Evolutionary conservation across 1,284 basidiomycete species (phyloP).

Genomic region (Microstroma glucosiphilum): DNA sequence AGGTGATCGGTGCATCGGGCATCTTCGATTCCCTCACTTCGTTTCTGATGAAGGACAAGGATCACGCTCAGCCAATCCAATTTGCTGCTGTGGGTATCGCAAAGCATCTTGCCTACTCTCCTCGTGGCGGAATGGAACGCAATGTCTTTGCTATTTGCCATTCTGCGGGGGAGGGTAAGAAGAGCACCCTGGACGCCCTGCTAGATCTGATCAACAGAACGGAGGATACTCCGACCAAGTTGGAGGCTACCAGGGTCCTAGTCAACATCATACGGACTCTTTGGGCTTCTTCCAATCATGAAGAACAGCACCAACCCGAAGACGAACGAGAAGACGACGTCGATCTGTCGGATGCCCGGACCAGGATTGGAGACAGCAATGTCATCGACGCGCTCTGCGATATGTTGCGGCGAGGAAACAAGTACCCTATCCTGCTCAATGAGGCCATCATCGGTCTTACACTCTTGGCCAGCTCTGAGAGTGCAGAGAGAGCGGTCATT

Average conservation of each 20-base stretch:
- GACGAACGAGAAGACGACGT: background rate
- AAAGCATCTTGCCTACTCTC: conserved; percentile 71
- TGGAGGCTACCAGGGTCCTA: conserved; percentile 80
- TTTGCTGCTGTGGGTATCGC: conserved; percentile 76
- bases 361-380: conserved; percentile 15
- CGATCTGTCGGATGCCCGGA: background rate
- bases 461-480: conserved; percentile 59
- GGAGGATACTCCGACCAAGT: conserved; percentile 73
- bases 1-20: conserved; percentile 20
- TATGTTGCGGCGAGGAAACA: conserved; percentile 68
- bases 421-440: conserved; percentile 77
- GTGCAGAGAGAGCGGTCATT: conserved; percentile 54
- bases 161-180: conserved; percentile 51
- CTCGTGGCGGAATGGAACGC: conserved; percentile 50
- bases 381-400: conserved; percentile 59
- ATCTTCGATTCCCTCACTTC: conserved; percentile 19
- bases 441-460: conserved; percentile 80
- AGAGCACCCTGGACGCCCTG: conserved; percentile 54
- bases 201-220: conserved; percentile 70
- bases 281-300: conserved; percentile 19
- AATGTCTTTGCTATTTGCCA: conserved; percentile 59
- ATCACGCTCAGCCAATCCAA: conserved; percentile 61
- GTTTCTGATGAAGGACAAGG: conserved; percentile 26
- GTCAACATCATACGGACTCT: conserved; percentile 64
- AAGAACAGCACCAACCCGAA: background rate